Conservation (phyloP, 1,284 basidiomycete genomes). For the Tylopilus orsonianus region DNA sequence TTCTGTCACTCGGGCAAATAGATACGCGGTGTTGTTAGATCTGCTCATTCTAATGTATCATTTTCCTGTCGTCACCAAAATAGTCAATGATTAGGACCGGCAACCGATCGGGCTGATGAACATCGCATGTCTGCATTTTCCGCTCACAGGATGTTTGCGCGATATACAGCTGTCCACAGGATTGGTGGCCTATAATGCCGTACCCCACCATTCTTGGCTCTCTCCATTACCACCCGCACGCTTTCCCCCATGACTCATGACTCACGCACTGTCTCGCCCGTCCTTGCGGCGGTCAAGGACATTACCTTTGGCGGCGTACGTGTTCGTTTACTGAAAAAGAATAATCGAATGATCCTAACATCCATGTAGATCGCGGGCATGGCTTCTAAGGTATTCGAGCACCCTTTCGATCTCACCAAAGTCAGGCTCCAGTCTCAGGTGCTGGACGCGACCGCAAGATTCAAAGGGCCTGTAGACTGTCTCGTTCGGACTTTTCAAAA, state of each 20-base stretch:
- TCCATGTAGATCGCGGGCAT: conserved; percentile 63
- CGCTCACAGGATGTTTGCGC: conserved; percentile 14
- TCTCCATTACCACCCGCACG: conserved; percentile 2
- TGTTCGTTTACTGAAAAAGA: background rate
- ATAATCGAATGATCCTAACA: conserved; percentile 1
- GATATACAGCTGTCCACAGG: conserved; percentile 23
- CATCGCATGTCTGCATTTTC: conserved; percentile 19
- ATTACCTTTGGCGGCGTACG: conserved; percentile 53
- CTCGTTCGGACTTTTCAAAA: conserved; percentile 75
- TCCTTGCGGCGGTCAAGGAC: conserved; percentile 42
- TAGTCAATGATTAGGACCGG: too few species aligned
- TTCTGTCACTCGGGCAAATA: too few species aligned
- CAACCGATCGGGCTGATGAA: too few species aligned
- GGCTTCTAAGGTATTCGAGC: conserved; percentile 68
- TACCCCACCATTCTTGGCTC: conserved; percentile 19
- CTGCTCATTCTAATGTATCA: too few species aligned
- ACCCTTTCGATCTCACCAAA: conserved; percentile 79
- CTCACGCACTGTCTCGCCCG: conserved; percentile 22
- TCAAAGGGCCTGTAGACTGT: conserved; percentile 86
- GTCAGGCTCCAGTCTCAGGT: conserved; percentile 88
- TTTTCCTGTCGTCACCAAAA: too few species aligned
- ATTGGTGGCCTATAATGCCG: conserved; percentile 29
- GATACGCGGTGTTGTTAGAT: too few species aligned
- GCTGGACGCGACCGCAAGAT: conserved; percentile 66
- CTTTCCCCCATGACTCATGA: conserved; percentile 25